A percentile compares a stretch with the other conserved stretches of the same genome.
Evolutionary conservation across 1,139 yeast species (phyloP).

Genomic region (Neolecta irregularis): DNA sequence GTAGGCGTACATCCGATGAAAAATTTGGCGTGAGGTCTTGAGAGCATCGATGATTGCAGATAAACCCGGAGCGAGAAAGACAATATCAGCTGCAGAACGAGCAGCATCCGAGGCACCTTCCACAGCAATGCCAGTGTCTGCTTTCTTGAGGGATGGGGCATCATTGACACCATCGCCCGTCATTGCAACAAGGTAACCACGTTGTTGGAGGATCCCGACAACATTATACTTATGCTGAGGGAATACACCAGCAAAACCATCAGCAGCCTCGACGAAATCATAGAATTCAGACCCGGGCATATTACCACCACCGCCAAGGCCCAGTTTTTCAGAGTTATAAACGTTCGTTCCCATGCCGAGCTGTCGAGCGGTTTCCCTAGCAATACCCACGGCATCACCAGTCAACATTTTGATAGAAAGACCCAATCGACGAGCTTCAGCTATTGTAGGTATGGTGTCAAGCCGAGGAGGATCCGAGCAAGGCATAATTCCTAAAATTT

Average conservation of each 20-base stretch:
- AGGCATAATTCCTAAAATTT: conserved; percentile 57
- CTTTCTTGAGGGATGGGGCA: conserved; percentile 66
- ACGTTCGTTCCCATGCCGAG: conserved; percentile 57
- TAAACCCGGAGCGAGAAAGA: conserved; percentile 65
- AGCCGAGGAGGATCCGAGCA: conserved; percentile 65
- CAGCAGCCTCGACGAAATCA: conserved; percentile 65
- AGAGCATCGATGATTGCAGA: conserved; percentile 64
- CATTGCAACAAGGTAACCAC: conserved; percentile 70
- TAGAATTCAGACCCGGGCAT: conserved; percentile 61
- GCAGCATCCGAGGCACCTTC: conserved; percentile 76
- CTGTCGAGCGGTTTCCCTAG: conserved; percentile 57
- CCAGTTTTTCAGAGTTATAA: conserved; percentile 56
- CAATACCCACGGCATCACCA: conserved; percentile 66
- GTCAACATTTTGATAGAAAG: conserved; percentile 57
- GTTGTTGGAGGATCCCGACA: conserved; percentile 58
- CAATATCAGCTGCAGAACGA: conserved; percentile 66
- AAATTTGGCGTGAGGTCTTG: conserved; percentile 64
- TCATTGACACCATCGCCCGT: conserved; percentile 75
- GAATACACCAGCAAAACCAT: conserved; percentile 71
- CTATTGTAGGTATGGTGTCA: conserved; percentile 54
- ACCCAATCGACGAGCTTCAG: conserved; percentile 51
- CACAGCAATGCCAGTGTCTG: conserved; percentile 70
- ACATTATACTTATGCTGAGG: conserved; percentile 71
- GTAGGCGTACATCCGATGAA: conserved; percentile 71
- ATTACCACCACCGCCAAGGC: conserved; percentile 60